A percentile compares a stretch with the other conserved stretches of the same genome.
Evolutionary conservation across 1,284 basidiomycete genomes (phyloP).

Genomic region (Veloporphyrellus conicus): DNA sequence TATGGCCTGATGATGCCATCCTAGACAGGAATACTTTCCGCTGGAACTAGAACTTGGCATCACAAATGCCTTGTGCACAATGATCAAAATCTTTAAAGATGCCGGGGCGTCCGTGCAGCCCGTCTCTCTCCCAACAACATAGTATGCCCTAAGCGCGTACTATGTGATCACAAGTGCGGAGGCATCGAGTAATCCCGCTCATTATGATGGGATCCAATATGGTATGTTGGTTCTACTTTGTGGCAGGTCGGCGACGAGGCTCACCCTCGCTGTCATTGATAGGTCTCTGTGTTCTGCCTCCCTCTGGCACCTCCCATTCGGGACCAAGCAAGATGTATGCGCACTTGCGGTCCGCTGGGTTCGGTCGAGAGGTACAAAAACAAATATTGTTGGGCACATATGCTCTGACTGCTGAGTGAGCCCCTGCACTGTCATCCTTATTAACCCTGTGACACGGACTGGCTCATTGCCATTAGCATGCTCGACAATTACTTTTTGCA

Average conservation of each 20-base stretch:
- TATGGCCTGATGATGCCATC: not conserved
- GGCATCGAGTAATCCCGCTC: constrained; percentile 87
- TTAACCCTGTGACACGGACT: too few relatives aligned
- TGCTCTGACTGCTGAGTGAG: constrained; percentile 87
- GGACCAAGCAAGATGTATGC: constrained; percentile 54
- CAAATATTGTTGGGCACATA: constrained; percentile 91
- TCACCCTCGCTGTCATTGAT: not conserved
- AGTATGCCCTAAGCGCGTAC: constrained; percentile 85
- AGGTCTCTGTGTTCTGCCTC: constrained; percentile 50
- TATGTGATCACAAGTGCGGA: constrained; percentile 94
- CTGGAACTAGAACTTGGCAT: constrained; percentile 56
- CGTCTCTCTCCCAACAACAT: constrained; percentile 75
- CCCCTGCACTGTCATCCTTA: too few relatives aligned
- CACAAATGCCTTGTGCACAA: constrained; percentile 43
- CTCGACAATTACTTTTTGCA: constrained; percentile 97
- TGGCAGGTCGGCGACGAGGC: not conserved
- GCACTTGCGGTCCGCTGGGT: constrained; percentile 58
- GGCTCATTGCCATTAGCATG: constrained; percentile 51
- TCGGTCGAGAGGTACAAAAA: constrained; percentile 84
- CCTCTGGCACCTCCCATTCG: constrained; percentile 40
- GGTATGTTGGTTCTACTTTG: constrained; percentile 38
- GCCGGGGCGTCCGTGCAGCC: constrained; percentile 70
- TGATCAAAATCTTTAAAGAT: constrained; percentile 49
- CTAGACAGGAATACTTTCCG: constrained; percentile 75
- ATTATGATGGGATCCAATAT: constrained; percentile 83